Evolutionary conservation across 495 filamentous ascomycete genomes (phyloP), one percentile per base, ranked within the genome.

Genomic region (Talaromyces thailandensis): DNA sequence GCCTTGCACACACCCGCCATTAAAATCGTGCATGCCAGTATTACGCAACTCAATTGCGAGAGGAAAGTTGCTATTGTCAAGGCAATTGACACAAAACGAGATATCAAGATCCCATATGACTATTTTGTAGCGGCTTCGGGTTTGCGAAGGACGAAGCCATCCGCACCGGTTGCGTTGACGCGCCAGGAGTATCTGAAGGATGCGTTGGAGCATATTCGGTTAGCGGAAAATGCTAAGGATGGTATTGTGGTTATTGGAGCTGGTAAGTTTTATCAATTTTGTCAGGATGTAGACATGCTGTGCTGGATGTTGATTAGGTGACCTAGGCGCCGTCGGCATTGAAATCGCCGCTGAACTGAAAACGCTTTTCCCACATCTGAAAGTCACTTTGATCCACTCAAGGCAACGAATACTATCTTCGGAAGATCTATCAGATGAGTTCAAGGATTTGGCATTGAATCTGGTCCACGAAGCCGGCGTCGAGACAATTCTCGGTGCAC

Each of bases 311-410:
- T 23, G 16, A 31, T 25, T 77, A 75, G 62, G 75, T 74, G 75
- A 16, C 31, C 12, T 64, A 75, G 86, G 86, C 16, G 87, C 88
- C 8, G 87, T 89, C 3, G 88, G 88, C 9, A 81, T 89, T 50
- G 88, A 91, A 66, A 87, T 89, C 76, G 86, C 88, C 0, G 79
- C 85, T 11, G 88, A 91, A 70, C 67, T 89, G 51, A 87, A 87
- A 67, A 67, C 77, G 11, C 69, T 83, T 9, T 71, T 83, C n/a
- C 86, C 88, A 0, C 45, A 76, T 2, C 70, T 84, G 43, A 77
- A 79, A 37, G 80, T 91, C 23, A 87, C 82, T 0, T 75, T 91
- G 0, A 79, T 88, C n/a, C 88, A 91, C 69, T 89, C 87, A 0
- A 76, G 85, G 4, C 71, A 73, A 25, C 78, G 79, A 62, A 77